Conservation (phyloP, 2,329 filamentous ascomycete species). For the Cytospora leucostoma region DNA sequence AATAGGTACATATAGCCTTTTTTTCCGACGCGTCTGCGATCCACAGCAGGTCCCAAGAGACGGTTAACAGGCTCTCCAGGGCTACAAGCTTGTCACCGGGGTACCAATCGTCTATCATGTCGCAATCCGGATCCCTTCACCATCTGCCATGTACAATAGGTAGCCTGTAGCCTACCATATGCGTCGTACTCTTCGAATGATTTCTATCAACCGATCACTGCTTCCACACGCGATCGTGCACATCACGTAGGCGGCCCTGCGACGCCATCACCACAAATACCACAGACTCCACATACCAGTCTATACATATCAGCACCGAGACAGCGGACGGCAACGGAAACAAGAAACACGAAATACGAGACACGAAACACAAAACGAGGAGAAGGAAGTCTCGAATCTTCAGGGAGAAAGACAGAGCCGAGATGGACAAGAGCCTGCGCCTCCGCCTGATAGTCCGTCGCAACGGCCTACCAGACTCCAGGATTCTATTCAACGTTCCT, state of each 20-base stretch:
- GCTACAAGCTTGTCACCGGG: neutral
- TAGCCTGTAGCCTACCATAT: no score
- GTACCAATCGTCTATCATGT: neutral
- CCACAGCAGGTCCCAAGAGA: neutral
- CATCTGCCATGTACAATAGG: neutral
- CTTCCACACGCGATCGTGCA: neutral
- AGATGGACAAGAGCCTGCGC: slow-evolving; percentile 57
- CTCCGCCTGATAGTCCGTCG: slow-evolving; percentile 73
- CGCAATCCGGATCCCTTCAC: neutral
- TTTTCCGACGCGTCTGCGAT: neutral
- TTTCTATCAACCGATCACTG: neutral
- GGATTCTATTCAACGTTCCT: slow-evolving; percentile 70
- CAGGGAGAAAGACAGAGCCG: neutral
- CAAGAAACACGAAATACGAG: neutral
- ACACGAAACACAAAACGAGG: neutral
- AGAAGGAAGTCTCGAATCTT: neutral
- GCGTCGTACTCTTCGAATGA: neutral
- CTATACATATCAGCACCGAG: neutral
- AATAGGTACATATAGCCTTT: neutral
- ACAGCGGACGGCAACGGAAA: neutral
- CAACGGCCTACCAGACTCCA: slow-evolving; percentile 70
- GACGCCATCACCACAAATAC: neutral
- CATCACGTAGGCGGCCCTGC: neutral
- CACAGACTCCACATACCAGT: neutral
- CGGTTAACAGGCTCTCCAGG: neutral